Percentiles rank a stretch among this genome's conserved stretches.
Evolutionary conservation across 164 flowering plant genomes (phyloP).

Genomic region (Hamamelis virginiana): DNA sequence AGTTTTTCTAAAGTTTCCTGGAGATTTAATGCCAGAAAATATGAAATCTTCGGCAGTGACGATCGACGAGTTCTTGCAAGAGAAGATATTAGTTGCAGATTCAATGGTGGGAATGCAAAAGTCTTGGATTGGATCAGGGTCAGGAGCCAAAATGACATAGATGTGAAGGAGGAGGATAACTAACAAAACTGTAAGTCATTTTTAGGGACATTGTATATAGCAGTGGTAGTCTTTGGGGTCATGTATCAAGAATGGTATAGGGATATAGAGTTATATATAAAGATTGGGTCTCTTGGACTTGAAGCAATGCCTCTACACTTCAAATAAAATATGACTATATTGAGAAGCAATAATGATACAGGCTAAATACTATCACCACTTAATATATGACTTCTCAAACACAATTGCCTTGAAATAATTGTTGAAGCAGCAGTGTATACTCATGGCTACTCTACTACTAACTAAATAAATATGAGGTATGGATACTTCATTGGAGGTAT

Average conservation of each 20-base stretch:
- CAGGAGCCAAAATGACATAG: slow-evolving; percentile 20
- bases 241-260: not conserved
- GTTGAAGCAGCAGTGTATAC: too few relatives aligned
- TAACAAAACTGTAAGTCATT: slow-evolving; percentile 9
- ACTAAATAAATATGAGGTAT: too few relatives aligned
- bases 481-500: too few relatives aligned
- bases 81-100: not conserved
- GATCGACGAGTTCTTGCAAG: slow-evolving; percentile 9
- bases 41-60: slow-evolving; percentile 7
- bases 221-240: not conserved
- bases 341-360: too few relatives aligned
- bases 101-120: slow-evolving; percentile 27
- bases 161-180: slow-evolving; percentile 4
- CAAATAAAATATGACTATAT: too few relatives aligned
- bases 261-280: not conserved
- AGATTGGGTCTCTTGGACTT: not conserved
- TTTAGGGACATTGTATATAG: slow-evolving; percentile 5
- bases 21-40: slow-evolving; percentile 7
- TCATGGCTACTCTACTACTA: too few relatives aligned
- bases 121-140: slow-evolving; percentile 40
- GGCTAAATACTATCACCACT: too few relatives aligned
- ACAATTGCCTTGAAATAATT: too few relatives aligned
- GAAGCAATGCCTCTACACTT: not conserved
- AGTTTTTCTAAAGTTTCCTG: not conserved
- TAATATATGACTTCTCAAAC: too few relatives aligned